A percentile compares a stretch with the other conserved stretches of the same genome.
These are phyloP conservation scores for Trichoderma afroharzianum DNA, from an alignment of 2,329 filamentous ascomycete species.

Conservation along the genomic window DNA sequence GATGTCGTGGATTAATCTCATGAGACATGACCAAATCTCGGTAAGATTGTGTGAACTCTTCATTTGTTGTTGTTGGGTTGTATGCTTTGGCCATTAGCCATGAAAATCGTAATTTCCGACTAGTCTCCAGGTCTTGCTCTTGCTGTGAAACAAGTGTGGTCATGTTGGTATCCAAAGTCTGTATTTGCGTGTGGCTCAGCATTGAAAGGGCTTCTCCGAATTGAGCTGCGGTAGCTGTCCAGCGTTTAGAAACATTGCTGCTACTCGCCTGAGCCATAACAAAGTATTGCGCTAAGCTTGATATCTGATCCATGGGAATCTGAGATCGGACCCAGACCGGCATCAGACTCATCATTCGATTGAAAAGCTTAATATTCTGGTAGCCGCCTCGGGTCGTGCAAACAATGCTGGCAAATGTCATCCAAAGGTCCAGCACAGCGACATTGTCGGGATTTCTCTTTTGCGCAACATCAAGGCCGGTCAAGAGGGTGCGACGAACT, in stretches of 20 bases:
- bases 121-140: constrained; percentile 9
- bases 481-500: constrained; percentile 23
- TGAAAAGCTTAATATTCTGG: constrained; percentile 23
- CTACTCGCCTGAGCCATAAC: constrained; percentile 22
- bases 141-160: constrained; percentile 16
- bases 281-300: constrained; percentile 17
- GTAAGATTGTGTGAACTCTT: constrained; percentile 19
- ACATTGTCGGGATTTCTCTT: background rate
- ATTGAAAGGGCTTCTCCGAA: constrained; percentile 20
- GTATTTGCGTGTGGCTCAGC: constrained; percentile 16
- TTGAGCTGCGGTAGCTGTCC: constrained; percentile 20
- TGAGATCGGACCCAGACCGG: constrained; percentile 18
- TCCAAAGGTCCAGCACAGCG: constrained; percentile 21
- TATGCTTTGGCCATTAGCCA: constrained; percentile 25
- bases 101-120: constrained; percentile 19
- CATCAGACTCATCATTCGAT: constrained; percentile 20
- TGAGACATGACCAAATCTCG: background rate
- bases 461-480: constrained; percentile 19
- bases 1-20: background rate
- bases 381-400: constrained; percentile 14
- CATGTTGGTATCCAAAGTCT: constrained; percentile 17
- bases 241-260: constrained; percentile 18
- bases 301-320: constrained; percentile 18
- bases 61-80: constrained; percentile 14
- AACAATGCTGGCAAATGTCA: constrained; percentile 16